Conservation (phyloP, 176 grass and related monocot genomes). For the Triticum timopheevii region DNA sequence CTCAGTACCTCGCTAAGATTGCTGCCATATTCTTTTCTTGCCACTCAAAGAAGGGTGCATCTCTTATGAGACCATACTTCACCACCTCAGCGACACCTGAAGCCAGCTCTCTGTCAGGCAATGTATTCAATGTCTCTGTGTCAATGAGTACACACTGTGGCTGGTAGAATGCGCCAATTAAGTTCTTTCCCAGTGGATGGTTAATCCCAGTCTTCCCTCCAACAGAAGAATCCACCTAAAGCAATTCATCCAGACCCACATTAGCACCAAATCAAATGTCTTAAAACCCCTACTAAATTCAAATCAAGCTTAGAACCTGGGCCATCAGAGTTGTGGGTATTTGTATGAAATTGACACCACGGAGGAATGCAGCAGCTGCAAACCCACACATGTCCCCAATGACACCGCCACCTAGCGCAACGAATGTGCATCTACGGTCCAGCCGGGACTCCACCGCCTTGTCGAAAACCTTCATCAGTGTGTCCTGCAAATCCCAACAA, state of each 20-base stretch:
- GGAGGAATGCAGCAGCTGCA: conserved; percentile 74
- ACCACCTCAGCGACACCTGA: conserved; percentile 88
- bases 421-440: conserved; percentile 81
- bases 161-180: conserved; percentile 91
- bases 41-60: conserved; percentile 91
- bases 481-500: conserved; percentile 51
- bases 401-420: conserved; percentile 86
- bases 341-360: conserved; percentile 99
- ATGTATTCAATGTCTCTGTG: conserved; percentile 79
- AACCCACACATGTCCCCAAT: conserved; percentile 97
- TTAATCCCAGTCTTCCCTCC: conserved; percentile 95
- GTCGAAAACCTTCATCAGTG: conserved; percentile 87
- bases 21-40: conserved; percentile 86
- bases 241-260: background rate
- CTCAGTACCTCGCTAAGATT: conserved; percentile 67
- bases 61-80: conserved; percentile 96
- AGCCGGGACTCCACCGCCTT: conserved; percentile 72
- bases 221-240: conserved; percentile 95
- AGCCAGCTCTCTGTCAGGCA: conserved; percentile 79
- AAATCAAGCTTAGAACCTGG: conserved; percentile 51
- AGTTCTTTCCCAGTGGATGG: conserved; percentile 81
- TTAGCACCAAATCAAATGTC: conserved; percentile 13
- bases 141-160: conserved; percentile 91
- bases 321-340: conserved; percentile 98
- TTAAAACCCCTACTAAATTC: background rate